Evolutionary conservation across 495 filamentous ascomycete genomes (phyloP), one percentile per base, ranked within the genome.

Genomic region (Patellaria atrata): DNA sequence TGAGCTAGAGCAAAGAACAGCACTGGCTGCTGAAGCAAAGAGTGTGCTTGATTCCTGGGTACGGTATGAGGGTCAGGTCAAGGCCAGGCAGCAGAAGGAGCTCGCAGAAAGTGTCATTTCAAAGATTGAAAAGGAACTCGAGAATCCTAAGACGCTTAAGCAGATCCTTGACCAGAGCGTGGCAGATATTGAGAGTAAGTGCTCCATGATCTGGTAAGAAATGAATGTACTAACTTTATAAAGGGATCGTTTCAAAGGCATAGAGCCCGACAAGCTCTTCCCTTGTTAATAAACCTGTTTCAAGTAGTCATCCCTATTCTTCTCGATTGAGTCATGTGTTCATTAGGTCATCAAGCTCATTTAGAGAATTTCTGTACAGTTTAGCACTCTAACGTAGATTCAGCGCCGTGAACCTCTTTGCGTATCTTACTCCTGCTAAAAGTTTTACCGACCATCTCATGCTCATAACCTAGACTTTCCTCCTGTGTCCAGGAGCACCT

Each of bases 91-190:
- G 67, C 89, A 99, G 71, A 76, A 69, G 58, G 89, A 99, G 72
- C 71, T 99, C 46, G 82, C 89, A 35, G 77, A 94, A 55, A 68
- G 61, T 55, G 65, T 99, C 60, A 96, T 99, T 48, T 73, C 73
- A 61, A 99, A 92, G 74, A 87, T 94, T 50, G 77, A 78, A 60
- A 94, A 94, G 74, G 89, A 94, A 70, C 73, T 99, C 31, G 85
- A 94, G 71, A 93, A 76, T 68, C 89, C 91, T 44, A 94, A 81
- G 71, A 70, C 73, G 48, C 75, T 99, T 34, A 79, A 91, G 67
- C 81, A 89, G 62, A 91, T 96, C 51, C 74, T 99, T 34, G 75
- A 84, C 64, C 89, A 99, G 71, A 89, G 81, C 60, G 69, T 99
- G 52, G 62, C 73, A 30, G 89, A 99, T 62, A 78, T 96, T 56